These are phyloP conservation scores for Crithidia fasciculata DNA, from an alignment of 208 protist genomes.

Conservation along the genomic window DNA sequence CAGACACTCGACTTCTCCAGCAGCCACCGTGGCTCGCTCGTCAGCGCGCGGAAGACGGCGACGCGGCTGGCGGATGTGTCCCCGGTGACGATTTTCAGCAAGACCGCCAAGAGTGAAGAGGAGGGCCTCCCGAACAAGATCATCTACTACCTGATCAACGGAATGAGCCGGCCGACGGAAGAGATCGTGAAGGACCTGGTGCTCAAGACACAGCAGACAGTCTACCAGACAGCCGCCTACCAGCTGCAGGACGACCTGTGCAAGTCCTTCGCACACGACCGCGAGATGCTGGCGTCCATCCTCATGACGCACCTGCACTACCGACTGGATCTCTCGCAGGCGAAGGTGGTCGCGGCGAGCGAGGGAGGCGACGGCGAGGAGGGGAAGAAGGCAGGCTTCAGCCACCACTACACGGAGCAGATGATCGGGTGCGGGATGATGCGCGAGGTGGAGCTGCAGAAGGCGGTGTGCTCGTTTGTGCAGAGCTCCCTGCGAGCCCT, in stretches of 20 bases:
- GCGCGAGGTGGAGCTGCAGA: slow-evolving; percentile 78
- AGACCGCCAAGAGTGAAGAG: slow-evolving; percentile 33
- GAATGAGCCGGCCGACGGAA: slow-evolving; percentile 42
- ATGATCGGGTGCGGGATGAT: slow-evolving; percentile 84
- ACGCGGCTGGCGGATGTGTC: slow-evolving; percentile 23
- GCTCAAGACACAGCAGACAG: slow-evolving; percentile 49
- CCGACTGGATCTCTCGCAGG: slow-evolving; percentile 27
- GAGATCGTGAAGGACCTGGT: slow-evolving; percentile 47
- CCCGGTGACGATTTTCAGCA: slow-evolving; percentile 47
- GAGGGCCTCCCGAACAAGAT: slow-evolving; percentile 61
- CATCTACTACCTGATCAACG: slow-evolving; percentile 73
- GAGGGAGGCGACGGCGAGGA: slow-evolving; percentile 20
- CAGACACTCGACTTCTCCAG: slow-evolving; percentile 45
- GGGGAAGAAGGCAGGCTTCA: slow-evolving; percentile 24
- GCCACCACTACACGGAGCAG: slow-evolving; percentile 67
- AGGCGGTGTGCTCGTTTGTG: slow-evolving; percentile 79
- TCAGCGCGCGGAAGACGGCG: slow-evolving; percentile 24
- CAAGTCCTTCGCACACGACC: slow-evolving; percentile 46
- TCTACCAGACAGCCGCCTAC: slow-evolving; percentile 60
- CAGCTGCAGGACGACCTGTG: slow-evolving; percentile 73
- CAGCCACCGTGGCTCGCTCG: slow-evolving; percentile 21
- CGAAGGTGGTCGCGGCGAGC: slow-evolving; percentile 3
- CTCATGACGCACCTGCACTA: slow-evolving; percentile 50
- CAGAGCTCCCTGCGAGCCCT: slow-evolving; percentile 60
- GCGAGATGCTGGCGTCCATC: slow-evolving; percentile 49